These are phyloP conservation scores for Mycena sp. DNA, from an alignment of 1,284 basidiomycete genomes.

Conservation along the genomic window DNA sequence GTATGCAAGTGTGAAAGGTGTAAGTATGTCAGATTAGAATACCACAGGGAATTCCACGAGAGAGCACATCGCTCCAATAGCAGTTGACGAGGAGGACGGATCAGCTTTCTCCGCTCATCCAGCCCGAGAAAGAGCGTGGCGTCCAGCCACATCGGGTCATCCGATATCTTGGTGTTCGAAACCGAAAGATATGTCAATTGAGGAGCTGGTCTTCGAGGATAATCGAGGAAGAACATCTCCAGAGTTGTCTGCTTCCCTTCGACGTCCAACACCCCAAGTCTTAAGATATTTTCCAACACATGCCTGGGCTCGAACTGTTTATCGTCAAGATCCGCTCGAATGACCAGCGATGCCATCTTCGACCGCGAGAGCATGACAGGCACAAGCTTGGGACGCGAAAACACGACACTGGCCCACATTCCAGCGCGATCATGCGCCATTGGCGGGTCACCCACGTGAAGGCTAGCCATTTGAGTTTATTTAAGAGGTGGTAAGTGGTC, in stretches of 20 bases:
- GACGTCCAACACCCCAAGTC: not conserved
- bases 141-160: constrained; percentile 4
- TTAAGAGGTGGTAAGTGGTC: not conserved
- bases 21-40: constrained; percentile 6
- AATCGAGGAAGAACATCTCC: constrained; percentile 1
- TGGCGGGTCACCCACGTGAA: not conserved
- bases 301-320: not conserved
- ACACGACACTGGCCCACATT: constrained; percentile 4
- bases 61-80: not conserved
- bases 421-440: not conserved
- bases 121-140: not conserved
- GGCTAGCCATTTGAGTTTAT: not conserved
- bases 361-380: not conserved
- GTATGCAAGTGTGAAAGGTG: not conserved
- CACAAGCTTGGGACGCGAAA: not conserved
- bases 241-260: not conserved
- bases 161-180: not conserved
- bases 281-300: not conserved
- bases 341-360: not conserved
- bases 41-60: constrained; percentile 16
- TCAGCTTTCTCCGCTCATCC: not conserved
- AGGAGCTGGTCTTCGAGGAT: not conserved
- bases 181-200: not conserved
- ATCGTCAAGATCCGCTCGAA: not conserved
- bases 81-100: not conserved